These are phyloP conservation scores for Candida taoyuanica DNA, from an alignment of 805 yeast species.

Conservation along the genomic window DNA sequence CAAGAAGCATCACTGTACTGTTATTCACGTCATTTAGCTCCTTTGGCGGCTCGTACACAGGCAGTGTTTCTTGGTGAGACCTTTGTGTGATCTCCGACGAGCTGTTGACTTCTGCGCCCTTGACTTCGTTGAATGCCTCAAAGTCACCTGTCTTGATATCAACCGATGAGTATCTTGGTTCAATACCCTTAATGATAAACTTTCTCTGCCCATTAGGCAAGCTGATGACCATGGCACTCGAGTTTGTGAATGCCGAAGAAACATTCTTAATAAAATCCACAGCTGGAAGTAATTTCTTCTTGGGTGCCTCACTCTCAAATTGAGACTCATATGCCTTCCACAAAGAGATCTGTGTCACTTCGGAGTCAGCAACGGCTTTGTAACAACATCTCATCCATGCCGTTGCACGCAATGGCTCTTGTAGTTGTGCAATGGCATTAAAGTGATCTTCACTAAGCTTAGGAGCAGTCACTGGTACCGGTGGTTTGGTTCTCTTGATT, in stretches of 20 bases:
- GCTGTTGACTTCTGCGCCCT: background rate
- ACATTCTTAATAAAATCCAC: constrained; percentile 96
- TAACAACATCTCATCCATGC: constrained; percentile 93
- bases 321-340: constrained; percentile 94
- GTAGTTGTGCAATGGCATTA: constrained; percentile 54
- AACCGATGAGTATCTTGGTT: constrained; percentile 69
- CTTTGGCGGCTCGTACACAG: constrained; percentile 28
- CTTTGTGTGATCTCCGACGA: constrained; percentile 3
- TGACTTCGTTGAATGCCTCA: constrained; percentile 30
- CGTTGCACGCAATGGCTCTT: constrained; percentile 89
- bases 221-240: constrained; percentile 88
- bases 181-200: constrained; percentile 91
- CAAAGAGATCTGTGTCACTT: constrained; percentile 89
- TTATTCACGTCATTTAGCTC: constrained; percentile 37
- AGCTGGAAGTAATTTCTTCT: constrained; percentile 74
- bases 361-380: constrained; percentile 70
- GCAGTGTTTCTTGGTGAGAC: constrained; percentile 15
- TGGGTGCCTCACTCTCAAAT: constrained; percentile 57
- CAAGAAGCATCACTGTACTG: constrained; percentile 34
- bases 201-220: constrained; percentile 62
- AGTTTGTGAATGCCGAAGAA: constrained; percentile 77
- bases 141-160: constrained; percentile 40
- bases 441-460: constrained; percentile 49
- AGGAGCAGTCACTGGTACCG: constrained; percentile 65
- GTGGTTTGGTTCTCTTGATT: constrained; percentile 54